Evolutionary conservation across 148 eudicot genomes (phyloP).

Genomic region (Pouteria glomerata): DNA sequence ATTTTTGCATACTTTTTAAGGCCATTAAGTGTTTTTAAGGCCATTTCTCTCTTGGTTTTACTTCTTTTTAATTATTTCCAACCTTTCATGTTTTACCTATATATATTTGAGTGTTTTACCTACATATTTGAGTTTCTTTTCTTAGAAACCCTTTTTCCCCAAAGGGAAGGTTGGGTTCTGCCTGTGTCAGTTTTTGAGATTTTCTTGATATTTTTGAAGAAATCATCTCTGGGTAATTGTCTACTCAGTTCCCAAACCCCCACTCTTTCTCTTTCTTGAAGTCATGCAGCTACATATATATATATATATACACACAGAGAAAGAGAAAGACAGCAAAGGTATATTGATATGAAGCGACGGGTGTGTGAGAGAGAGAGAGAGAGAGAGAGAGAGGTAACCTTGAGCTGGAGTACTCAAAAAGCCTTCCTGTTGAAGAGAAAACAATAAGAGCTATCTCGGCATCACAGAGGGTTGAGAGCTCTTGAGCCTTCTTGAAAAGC

Average conservation of each 20-base stretch:
- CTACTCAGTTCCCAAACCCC: not conserved
- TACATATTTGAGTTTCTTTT: not conserved
- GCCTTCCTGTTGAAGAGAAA: conserved; percentile 25
- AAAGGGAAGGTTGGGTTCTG: not conserved
- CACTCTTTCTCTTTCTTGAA: not conserved
- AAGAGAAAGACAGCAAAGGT: not conserved
- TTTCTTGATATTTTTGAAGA: not conserved
- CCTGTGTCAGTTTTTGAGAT: not conserved
- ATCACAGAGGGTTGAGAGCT: conserved; percentile 25
- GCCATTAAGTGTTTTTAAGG: too few relatives aligned
- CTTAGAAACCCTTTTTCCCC: not conserved
- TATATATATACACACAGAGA: not conserved
- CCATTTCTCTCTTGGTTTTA: too few relatives aligned
- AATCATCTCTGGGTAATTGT: not conserved
- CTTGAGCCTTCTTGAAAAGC: conserved; percentile 27
- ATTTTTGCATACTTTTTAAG: too few relatives aligned
- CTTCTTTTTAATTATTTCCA: too few relatives aligned
- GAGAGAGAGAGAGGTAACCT: not conserved
- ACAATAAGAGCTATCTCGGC: conserved; percentile 23
- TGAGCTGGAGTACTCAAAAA: conserved; percentile 22
- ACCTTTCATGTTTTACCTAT: too few relatives aligned
- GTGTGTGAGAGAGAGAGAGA: not conserved
- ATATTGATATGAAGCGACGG: not conserved
- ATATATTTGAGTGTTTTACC: too few relatives aligned
- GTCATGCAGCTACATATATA: not conserved